Percentiles rank a stretch among this genome's conserved stretches.
phyloP scores from a whole-genome alignment of 345 rosid genomes.

The Cochlearia excelsa region DNA sequence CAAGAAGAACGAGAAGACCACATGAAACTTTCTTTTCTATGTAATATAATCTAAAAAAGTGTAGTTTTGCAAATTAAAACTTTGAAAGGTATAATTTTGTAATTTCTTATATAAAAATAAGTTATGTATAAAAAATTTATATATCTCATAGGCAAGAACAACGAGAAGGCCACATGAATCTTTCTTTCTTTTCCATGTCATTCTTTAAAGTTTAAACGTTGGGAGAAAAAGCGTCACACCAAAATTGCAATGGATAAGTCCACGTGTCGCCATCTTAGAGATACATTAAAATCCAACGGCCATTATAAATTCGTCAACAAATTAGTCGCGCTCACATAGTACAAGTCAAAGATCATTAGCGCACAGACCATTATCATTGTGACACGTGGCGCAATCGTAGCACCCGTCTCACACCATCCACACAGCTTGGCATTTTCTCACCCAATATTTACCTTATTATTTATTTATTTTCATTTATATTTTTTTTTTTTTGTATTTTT shows the following conservation, averaged over 20 bases:
- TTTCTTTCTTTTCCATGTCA: too few relatives aligned
- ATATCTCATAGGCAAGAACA: too few relatives aligned
- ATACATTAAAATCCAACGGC: slow-evolving; percentile 6
- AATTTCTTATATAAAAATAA: too few relatives aligned
- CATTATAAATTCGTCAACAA: background rate
- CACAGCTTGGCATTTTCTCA: slow-evolving; percentile 31
- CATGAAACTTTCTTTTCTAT: too few relatives aligned
- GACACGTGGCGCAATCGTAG: slow-evolving; percentile 27
- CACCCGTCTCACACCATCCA: slow-evolving; percentile 12
- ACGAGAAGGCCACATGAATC: too few relatives aligned
- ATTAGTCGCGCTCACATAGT: slow-evolving; percentile 27
- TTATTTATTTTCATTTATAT: background rate
- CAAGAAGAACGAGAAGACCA: too few relatives aligned
- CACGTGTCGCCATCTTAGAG: slow-evolving; percentile 19
- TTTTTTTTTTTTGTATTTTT: slow-evolving; percentile 1
- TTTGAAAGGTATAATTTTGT: too few relatives aligned
- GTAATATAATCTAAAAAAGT: too few relatives aligned
- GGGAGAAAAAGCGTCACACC: background rate
- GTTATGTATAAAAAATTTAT: too few relatives aligned
- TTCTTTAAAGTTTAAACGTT: background rate
- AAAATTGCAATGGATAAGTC: background rate
- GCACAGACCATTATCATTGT: background rate
- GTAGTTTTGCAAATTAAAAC: too few relatives aligned
- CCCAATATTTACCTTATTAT: slow-evolving; percentile 10
- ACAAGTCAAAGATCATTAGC: background rate